Conservation (phyloP, 177 flowering plant species). For the Vitis hybrid region DNA sequence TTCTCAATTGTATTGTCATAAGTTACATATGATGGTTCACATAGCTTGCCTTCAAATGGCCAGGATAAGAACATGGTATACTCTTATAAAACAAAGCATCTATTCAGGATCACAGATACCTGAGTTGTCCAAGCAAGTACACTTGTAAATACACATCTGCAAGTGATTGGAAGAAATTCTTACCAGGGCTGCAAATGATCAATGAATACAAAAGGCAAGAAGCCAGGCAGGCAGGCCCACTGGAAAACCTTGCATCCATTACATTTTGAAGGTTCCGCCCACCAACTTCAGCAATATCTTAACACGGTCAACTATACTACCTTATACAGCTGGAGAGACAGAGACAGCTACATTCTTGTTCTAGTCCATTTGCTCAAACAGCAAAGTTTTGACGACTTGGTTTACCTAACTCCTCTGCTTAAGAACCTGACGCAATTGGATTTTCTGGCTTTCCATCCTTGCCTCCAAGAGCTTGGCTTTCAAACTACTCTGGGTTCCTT, state of each 20-base stretch:
- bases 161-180: no score
- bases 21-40: neutral
- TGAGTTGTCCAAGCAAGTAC: constrained; percentile 3
- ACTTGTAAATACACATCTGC: neutral
- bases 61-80: neutral
- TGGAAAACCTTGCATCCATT: no score
- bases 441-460: constrained; percentile 77
- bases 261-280: no score
- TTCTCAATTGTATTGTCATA: neutral
- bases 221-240: no score
- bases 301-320: no score
- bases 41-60: neutral
- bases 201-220: no score
- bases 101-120: neutral
- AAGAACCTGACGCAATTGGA: constrained; percentile 87
- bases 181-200: no score
- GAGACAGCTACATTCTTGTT: no score
- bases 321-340: no score
- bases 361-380: no score
- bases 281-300: no score
- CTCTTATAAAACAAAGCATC: neutral
- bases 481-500: constrained; percentile 55
- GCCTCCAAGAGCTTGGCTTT: constrained; percentile 87
- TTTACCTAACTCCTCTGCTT: constrained; percentile 73
- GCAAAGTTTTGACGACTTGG: no score